Evolutionary conservation across 2,329 filamentous ascomycete species (phyloP).

Genomic region (Biscogniauxia marginata): DNA sequence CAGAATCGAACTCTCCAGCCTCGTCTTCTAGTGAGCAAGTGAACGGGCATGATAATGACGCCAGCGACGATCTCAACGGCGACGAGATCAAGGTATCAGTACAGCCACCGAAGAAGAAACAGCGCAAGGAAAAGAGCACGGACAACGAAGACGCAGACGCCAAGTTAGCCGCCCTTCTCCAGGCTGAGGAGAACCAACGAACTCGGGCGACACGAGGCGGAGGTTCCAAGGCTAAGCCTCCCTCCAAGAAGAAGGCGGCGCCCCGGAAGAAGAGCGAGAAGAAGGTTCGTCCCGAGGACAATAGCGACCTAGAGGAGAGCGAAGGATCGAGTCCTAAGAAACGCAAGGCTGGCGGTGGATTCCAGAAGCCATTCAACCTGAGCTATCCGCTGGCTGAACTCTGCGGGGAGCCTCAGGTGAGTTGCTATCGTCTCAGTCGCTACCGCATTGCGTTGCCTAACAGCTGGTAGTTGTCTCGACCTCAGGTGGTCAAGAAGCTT

Average conservation of each 20-base stretch:
- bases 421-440: constrained; percentile 23
- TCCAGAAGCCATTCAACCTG: constrained; percentile 82
- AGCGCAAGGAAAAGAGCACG: constrained; percentile 59
- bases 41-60: constrained; percentile 31
- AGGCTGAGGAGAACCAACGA: constrained; percentile 84
- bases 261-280: constrained; percentile 72
- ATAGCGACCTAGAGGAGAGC: constrained; percentile 70
- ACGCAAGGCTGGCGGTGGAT: constrained; percentile 86
- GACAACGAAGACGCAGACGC: constrained; percentile 75
- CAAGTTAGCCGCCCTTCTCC: constrained; percentile 79
- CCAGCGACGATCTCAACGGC: constrained; percentile 30
- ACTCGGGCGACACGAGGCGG: constrained; percentile 76
- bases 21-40: constrained; percentile 24
- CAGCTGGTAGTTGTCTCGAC: constrained; percentile 72
- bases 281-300: constrained; percentile 74
- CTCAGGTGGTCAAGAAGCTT: constrained; percentile 92
- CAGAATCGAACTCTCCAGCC: constrained; percentile 20
- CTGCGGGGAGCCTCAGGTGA: constrained; percentile 66
- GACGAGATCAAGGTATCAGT: constrained; percentile 49
- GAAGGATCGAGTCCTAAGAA: constrained; percentile 59
- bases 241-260: constrained; percentile 61
- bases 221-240: constrained; percentile 47
- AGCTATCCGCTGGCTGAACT: constrained; percentile 68
- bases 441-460: constrained; percentile 3
- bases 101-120: constrained; percentile 61